These are phyloP conservation scores for Suhomyces emberorum DNA, from an alignment of 805 yeast species.

Conservation along the genomic window DNA sequence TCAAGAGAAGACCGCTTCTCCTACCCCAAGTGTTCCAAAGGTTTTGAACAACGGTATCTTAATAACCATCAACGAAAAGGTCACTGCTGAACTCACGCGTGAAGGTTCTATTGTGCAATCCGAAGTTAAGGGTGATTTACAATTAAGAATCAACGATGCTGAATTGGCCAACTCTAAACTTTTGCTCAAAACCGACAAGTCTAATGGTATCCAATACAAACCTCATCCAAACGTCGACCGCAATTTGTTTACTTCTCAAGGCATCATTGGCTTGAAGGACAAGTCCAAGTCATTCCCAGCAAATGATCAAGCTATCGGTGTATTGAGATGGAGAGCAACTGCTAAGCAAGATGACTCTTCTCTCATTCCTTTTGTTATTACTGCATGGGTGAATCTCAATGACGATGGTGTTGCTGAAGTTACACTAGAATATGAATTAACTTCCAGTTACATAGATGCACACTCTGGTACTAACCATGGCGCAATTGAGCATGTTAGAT, in stretches of 20 bases:
- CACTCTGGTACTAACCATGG: slow-evolving; percentile 30
- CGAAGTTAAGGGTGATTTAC: slow-evolving; percentile 88
- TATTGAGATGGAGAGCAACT: slow-evolving; percentile 84
- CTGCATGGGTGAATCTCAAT: slow-evolving; percentile 79
- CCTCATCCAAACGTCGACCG: slow-evolving; percentile 97
- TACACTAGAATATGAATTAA: slow-evolving; percentile 85
- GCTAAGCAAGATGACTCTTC: slow-evolving; percentile 54
- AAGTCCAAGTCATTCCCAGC: slow-evolving; percentile 80
- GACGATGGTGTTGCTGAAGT: slow-evolving; percentile 63
- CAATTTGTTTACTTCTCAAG: slow-evolving; percentile 53
- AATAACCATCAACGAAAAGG: slow-evolving; percentile 71
- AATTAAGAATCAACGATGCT: slow-evolving; percentile 80
- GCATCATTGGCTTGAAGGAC: slow-evolving; percentile 73
- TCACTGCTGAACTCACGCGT: slow-evolving; percentile 73
- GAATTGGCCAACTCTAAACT: slow-evolving; percentile 65
- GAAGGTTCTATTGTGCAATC: slow-evolving; percentile 71
- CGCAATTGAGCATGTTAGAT: slow-evolving; percentile 49
- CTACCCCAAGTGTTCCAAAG: slow-evolving; percentile 22
- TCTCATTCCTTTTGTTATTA: slow-evolving; percentile 61
- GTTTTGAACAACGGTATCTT: slow-evolving; percentile 71
- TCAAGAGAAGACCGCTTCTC: slow-evolving; percentile 15
- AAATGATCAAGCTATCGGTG: slow-evolving; percentile 86
- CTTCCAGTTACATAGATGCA: slow-evolving; percentile 33
- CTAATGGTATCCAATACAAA: slow-evolving; percentile 66
- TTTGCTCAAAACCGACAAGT: slow-evolving; percentile 48